phyloP scores from a whole-genome alignment of 2,329 filamentous ascomycete genomes.

The Claviceps capensis region DNA sequence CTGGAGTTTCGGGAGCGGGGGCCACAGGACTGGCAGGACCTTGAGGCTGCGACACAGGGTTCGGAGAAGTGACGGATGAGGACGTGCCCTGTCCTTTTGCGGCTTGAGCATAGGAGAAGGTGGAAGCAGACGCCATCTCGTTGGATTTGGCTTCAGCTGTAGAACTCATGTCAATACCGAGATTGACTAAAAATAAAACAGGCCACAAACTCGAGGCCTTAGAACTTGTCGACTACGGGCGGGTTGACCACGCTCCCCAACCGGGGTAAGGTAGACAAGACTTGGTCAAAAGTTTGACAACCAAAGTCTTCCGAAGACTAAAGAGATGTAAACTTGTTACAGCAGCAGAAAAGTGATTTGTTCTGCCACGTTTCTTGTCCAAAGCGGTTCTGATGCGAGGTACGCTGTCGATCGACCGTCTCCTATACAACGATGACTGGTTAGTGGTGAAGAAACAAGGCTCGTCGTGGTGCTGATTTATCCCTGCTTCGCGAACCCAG shows the following conservation, averaged over 20 bases:
- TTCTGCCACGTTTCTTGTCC: not conserved
- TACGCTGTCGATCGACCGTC: not conserved
- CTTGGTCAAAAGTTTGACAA: slow-evolving; percentile 1
- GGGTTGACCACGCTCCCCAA: slow-evolving; percentile 9
- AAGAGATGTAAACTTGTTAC: not conserved
- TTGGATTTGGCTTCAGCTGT: slow-evolving; percentile 15
- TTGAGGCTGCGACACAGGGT: slow-evolving; percentile 13
- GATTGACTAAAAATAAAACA: not conserved
- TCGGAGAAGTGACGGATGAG: slow-evolving; percentile 17
- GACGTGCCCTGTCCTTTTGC: slow-evolving; percentile 59
- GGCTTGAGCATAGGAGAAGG: slow-evolving; percentile 91
- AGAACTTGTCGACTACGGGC: slow-evolving; percentile 4
- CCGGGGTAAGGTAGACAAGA: slow-evolving; percentile 6
- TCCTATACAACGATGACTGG: not conserved
- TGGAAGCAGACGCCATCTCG: slow-evolving; percentile 40
- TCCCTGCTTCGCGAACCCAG: not conserved
- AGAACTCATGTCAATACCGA: slow-evolving; percentile 10
- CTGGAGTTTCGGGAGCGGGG: slow-evolving; percentile 12
- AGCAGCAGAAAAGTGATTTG: not conserved
- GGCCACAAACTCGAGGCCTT: slow-evolving; percentile 1
- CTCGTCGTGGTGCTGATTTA: not conserved
- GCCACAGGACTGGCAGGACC: slow-evolving; percentile 14
- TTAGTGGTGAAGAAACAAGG: not conserved
- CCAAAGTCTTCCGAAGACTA: slow-evolving; percentile 1
- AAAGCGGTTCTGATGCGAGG: not conserved